Percentiles rank a stretch among this genome's conserved stretches.
These are phyloP conservation scores for Fraxinus nigra DNA, from an alignment of 305 asterid genomes.

Conservation along the genomic window DNA sequence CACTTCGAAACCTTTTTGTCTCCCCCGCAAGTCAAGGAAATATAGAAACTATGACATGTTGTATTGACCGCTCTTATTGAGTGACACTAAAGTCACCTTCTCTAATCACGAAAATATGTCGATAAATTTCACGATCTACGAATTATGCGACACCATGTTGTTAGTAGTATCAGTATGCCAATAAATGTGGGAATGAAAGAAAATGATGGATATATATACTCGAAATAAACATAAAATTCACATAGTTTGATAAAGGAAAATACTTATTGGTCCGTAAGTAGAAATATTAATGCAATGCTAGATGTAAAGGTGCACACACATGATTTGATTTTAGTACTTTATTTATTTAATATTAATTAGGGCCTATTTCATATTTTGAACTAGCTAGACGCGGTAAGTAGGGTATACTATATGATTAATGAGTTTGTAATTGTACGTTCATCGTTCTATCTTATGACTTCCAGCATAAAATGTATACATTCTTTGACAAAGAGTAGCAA, in stretches of 20 bases:
- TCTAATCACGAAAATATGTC: neutral
- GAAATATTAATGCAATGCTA: neutral
- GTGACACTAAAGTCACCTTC: neutral
- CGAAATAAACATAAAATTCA: neutral
- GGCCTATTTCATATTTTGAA: neutral
- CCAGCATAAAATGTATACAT: neutral
- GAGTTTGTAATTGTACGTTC: neutral
- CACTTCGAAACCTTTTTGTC: conserved; percentile 26
- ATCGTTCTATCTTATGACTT: neutral
- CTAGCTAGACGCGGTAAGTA: neutral
- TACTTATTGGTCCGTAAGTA: neutral
- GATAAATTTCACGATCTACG: neutral
- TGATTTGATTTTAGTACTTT: neutral
- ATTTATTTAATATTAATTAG: neutral
- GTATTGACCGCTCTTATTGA: neutral
- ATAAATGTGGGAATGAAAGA: neutral
- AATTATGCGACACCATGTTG: neutral
- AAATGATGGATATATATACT: neutral
- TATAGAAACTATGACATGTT: neutral
- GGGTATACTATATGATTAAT: neutral
- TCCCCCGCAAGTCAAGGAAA: conserved; percentile 16
- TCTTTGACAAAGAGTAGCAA: neutral
- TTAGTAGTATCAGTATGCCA: neutral
- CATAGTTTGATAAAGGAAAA: neutral
- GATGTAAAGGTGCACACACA: neutral